A percentile compares a stretch with the other conserved stretches of the same genome.
Evolutionary conservation across 192 early-diverging fungal genomes (phyloP).

Genomic region (Coemansia sp.): DNA sequence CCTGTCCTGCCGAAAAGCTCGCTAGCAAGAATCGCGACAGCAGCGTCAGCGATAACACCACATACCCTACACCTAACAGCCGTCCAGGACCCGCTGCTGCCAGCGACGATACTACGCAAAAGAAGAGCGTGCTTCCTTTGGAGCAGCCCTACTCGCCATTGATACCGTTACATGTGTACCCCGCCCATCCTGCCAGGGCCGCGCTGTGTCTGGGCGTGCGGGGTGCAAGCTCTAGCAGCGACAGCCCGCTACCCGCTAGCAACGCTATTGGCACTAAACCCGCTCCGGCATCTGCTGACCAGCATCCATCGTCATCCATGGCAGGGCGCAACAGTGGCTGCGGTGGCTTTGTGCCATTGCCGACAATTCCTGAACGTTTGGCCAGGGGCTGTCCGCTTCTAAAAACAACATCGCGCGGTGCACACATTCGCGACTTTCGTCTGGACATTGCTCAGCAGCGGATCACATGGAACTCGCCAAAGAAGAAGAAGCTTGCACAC

Average conservation of each 20-base stretch:
- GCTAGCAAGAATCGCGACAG: conserved; percentile 7
- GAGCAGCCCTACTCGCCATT: neutral
- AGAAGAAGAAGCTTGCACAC: conserved; percentile 56
- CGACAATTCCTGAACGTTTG: conserved; percentile 38
- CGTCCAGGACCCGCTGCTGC: too few relatives aligned
- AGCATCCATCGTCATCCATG: neutral
- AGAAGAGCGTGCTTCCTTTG: neutral
- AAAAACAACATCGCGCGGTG: conserved; percentile 47
- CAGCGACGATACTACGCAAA: neutral
- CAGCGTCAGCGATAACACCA: neutral
- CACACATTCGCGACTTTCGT: conserved; percentile 49
- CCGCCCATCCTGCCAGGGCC: conserved; percentile 24
- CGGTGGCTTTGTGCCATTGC: conserved; percentile 16
- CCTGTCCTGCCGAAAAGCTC: conserved; percentile 15
- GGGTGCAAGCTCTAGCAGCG: conserved; percentile 1
- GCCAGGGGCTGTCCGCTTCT: conserved; percentile 46
- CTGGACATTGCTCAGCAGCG: conserved; percentile 56
- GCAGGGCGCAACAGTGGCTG: conserved; percentile 1
- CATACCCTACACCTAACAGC: neutral
- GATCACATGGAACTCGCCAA: conserved; percentile 55
- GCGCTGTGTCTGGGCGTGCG: conserved; percentile 33
- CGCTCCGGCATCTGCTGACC: conserved; percentile 5
- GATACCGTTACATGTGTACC: conserved; percentile 17
- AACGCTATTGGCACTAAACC: neutral
- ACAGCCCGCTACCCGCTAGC: neutral